Evolutionary conservation across 768 basidiomycete species (phyloP).

Genomic region (Panaeolus cyanescens): DNA sequence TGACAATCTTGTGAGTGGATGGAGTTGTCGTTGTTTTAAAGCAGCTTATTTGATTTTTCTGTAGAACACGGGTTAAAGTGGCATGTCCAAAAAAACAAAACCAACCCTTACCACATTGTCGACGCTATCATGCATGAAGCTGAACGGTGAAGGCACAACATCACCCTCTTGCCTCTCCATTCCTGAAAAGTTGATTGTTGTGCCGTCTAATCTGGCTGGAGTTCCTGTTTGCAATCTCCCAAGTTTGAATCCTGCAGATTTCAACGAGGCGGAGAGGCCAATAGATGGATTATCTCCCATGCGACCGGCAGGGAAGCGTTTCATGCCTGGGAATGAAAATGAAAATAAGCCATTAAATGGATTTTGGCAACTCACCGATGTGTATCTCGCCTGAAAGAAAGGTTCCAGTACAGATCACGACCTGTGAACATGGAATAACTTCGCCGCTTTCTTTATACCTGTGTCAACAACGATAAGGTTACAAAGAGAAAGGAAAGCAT

Average conservation of each 20-base stretch:
- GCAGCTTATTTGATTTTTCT: conserved; percentile 77
- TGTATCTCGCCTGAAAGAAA: conserved; percentile 92
- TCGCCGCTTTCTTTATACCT: conserved; percentile 67
- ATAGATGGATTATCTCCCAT: conserved; percentile 70
- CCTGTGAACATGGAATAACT: conserved; percentile 72
- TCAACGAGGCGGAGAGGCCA: conserved; percentile 77
- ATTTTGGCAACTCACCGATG: conserved; percentile 54
- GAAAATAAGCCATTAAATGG: not conserved
- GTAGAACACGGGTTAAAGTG: not conserved
- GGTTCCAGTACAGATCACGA: conserved; percentile 90
- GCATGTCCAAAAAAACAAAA: not conserved
- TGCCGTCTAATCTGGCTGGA: conserved; percentile 74
- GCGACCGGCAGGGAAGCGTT: conserved; percentile 77
- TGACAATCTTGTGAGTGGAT: conserved; percentile 73
- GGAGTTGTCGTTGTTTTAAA: conserved; percentile 74
- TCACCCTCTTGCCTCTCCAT: conserved; percentile 73
- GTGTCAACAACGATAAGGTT: not conserved
- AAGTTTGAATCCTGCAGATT: conserved; percentile 75
- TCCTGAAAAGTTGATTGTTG: conserved; percentile 68
- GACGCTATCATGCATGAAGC: conserved; percentile 68
- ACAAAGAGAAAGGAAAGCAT: conserved; percentile 6
- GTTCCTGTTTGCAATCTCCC: conserved; percentile 87
- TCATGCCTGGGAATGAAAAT: conserved; percentile 50
- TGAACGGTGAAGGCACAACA: conserved; percentile 66
- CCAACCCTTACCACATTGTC: conserved; percentile 60